These are phyloP conservation scores for Pseudogymnoascus sp. DNA, from an alignment of 2,329 filamentous ascomycete genomes.

Conservation along the genomic window DNA sequence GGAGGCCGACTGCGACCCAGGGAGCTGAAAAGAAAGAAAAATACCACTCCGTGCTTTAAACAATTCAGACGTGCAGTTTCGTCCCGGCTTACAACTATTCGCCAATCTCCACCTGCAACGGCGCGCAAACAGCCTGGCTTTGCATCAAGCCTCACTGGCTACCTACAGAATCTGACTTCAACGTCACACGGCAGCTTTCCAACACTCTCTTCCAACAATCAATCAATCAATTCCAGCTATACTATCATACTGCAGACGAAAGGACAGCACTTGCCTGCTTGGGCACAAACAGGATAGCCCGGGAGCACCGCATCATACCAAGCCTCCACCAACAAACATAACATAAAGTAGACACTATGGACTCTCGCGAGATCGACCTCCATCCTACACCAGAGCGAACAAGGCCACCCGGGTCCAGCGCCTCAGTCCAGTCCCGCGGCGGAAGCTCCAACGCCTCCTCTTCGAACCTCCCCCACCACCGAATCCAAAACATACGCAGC, in stretches of 20 bases:
- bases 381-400: conserved; percentile 4
- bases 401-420: conserved; percentile 2
- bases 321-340: not conserved
- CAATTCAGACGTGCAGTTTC: not conserved
- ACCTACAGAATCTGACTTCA: not conserved
- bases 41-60: not conserved
- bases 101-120: conserved; percentile 7
- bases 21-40: conserved; percentile 5
- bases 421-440: not conserved
- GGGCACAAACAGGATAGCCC: not conserved
- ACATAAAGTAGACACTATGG: conserved; percentile 1
- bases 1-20: not conserved
- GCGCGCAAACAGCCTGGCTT: not conserved
- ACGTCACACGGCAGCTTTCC: not conserved
- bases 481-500: conserved; percentile 6
- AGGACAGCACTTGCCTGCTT: not conserved
- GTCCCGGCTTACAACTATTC: not conserved
- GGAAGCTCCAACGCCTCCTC: not conserved
- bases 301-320: not conserved
- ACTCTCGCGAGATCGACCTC: not conserved
- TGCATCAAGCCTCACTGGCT: conserved; percentile 4
- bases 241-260: not conserved
- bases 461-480: conserved; percentile 8
- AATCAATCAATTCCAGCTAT: not conserved
- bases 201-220: not conserved